Evolutionary conservation across 768 basidiomycete species (phyloP).

Genomic region (Russula abietina): DNA sequence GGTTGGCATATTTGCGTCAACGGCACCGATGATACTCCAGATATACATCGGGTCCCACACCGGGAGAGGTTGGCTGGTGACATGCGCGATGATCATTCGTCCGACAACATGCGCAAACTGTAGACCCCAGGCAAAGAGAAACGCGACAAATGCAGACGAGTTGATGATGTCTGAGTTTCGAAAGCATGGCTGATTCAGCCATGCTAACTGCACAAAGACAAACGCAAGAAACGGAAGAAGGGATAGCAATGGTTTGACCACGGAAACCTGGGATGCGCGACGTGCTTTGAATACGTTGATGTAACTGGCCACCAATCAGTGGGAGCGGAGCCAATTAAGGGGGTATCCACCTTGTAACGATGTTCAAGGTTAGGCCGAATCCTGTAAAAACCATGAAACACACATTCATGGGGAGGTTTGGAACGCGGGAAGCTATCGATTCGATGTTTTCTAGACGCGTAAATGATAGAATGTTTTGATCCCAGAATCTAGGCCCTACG

Average conservation of each 20-base stretch:
- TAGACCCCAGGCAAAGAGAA: conserved; percentile 88
- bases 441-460: conserved; percentile 49
- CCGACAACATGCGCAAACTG: conserved; percentile 89
- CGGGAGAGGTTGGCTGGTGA: conserved; percentile 80
- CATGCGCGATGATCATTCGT: conserved; percentile 87
- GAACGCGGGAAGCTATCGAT: conserved; percentile 42
- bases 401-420: conserved; percentile 75
- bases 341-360: conserved; percentile 53
- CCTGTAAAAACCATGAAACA: conserved; percentile 79
- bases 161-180: conserved; percentile 63
- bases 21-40: conserved; percentile 66
- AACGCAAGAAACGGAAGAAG: conserved; percentile 78
- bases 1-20: conserved; percentile 77
- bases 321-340: background rate
- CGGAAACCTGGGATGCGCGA: conserved; percentile 37
- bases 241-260: conserved; percentile 54
- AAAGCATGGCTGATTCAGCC: conserved; percentile 68
- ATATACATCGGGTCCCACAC: conserved; percentile 84
- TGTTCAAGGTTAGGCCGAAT: conserved; percentile 71
- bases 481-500: conserved; percentile 77
- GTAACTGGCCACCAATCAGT: conserved; percentile 46
- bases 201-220: conserved; percentile 64
- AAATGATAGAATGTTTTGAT: conserved; percentile 57
- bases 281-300: conserved; percentile 69
- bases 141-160: conserved; percentile 76